Conservation (phyloP, 169 alveolate genomes). For the Eimeria falciformis region DNA sequence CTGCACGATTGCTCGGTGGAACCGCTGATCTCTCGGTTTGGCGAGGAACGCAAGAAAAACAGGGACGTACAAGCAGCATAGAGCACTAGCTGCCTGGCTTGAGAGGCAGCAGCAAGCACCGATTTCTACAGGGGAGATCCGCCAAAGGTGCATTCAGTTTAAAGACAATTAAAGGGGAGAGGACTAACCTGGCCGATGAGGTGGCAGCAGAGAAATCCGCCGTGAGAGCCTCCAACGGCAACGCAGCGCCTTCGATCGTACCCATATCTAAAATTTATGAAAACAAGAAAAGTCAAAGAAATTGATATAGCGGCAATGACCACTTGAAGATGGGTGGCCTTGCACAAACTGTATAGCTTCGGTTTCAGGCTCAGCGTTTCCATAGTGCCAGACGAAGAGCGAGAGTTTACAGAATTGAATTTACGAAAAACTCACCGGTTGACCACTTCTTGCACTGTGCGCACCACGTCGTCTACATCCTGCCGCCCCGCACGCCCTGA, state of each 20-base stretch:
- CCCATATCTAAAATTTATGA: neutral
- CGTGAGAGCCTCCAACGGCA: slow-evolving; percentile 76
- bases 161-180: no score
- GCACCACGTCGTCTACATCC: slow-evolving; percentile 72
- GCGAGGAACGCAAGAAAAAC: neutral
- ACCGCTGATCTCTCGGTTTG: neutral
- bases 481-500: slow-evolving; percentile 73
- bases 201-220: slow-evolving; percentile 76
- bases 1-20: no score
- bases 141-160: no score
- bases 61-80: neutral
- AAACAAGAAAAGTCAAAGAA: no score
- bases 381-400: no score
- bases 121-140: no score
- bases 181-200: slow-evolving; percentile 73
- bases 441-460: slow-evolving; percentile 19
- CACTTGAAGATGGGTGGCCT: no score
- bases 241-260: slow-evolving; percentile 18
- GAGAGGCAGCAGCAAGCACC: no score
- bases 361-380: no score
- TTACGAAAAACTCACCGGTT: slow-evolving; percentile 42
- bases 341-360: no score
- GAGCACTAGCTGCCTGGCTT: neutral
- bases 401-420: no score
- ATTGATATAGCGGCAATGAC: no score